Percentiles rank a stretch among this genome's conserved stretches.
These are phyloP conservation scores for Lobulomyces angularis DNA, from an alignment of 192 early-diverging fungal genomes.

Conservation along the genomic window DNA sequence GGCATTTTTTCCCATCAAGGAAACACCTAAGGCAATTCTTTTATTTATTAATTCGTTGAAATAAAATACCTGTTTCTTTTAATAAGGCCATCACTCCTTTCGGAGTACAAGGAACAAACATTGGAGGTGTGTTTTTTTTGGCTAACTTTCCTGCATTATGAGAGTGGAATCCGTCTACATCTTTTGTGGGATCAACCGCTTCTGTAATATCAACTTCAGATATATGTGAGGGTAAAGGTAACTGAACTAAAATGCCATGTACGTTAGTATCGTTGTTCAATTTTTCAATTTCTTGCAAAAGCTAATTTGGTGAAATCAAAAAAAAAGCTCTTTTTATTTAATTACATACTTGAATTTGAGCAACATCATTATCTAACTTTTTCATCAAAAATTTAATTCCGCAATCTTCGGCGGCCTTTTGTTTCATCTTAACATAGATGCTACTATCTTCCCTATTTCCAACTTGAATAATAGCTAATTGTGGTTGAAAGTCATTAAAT, in stretches of 20 bases:
- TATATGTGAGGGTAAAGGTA: constrained; percentile 81
- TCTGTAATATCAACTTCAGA: constrained; percentile 73
- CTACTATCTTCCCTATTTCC: constrained; percentile 87
- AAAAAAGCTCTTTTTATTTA: background rate
- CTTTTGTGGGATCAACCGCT: constrained; percentile 72
- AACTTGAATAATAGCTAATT: constrained; percentile 74
- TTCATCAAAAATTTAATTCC: constrained; percentile 67
- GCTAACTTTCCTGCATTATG: constrained; percentile 83
- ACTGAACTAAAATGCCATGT: constrained; percentile 94
- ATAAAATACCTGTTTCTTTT: constrained; percentile 26
- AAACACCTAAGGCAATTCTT: constrained; percentile 23
- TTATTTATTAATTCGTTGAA: background rate
- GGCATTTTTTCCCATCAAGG: constrained; percentile 71
- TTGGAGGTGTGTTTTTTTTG: constrained; percentile 63
- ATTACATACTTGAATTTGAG: constrained; percentile 45
- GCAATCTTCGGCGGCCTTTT: constrained; percentile 73
- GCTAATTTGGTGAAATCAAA: constrained; percentile 19
- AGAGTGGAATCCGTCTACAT: constrained; percentile 98
- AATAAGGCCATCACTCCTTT: constrained; percentile 85
- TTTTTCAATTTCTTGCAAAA: constrained; percentile 51
- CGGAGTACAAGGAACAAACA: constrained; percentile 95
- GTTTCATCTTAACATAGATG: constrained; percentile 87
- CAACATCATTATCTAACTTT: constrained; percentile 51
- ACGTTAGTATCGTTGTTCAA: constrained; percentile 69
- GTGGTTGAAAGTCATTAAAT: constrained; percentile 53